A percentile compares a stretch with the other conserved stretches of the same genome.
Evolutionary conservation across 2,329 filamentous ascomycete species (phyloP).

Genomic region (Fusarium sp.): DNA sequence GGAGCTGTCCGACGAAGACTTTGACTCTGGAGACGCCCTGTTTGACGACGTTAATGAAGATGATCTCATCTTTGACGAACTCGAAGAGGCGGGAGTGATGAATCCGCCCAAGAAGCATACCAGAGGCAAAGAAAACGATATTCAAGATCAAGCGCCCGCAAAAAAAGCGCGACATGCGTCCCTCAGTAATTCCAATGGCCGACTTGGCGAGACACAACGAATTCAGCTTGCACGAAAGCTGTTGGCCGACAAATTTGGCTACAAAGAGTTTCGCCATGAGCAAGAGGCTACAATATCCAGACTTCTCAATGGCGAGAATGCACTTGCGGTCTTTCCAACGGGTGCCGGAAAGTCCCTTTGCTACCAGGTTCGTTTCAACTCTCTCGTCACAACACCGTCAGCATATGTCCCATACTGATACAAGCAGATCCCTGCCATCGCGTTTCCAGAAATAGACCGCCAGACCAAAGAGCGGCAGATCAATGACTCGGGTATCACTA

Average conservation of each 20-base stretch:
- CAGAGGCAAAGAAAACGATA: neutral
- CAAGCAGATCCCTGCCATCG: slow-evolving; percentile 57
- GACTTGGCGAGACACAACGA: neutral
- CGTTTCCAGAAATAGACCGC: slow-evolving; percentile 56
- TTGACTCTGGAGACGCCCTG: slow-evolving; percentile 43
- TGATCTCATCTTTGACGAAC: slow-evolving; percentile 33
- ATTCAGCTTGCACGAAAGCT: slow-evolving; percentile 41
- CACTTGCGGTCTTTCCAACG: slow-evolving; percentile 57
- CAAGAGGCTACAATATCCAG: slow-evolving; percentile 54
- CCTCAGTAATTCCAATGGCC: neutral
- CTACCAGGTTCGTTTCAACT: slow-evolving; percentile 51
- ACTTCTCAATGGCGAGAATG: slow-evolving; percentile 52
- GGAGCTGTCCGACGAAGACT: slow-evolving; percentile 32
- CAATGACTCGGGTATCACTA: slow-evolving; percentile 58
- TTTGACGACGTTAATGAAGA: slow-evolving; percentile 36
- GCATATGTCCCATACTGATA: neutral
- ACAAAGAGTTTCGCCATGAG: slow-evolving; percentile 54
- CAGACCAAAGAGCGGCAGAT: slow-evolving; percentile 37
- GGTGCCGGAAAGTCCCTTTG: slow-evolving; percentile 61
- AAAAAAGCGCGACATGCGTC: slow-evolving; percentile 25
- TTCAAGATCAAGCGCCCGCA: neutral
- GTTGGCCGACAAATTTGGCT: slow-evolving; percentile 52
- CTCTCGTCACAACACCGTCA: neutral
- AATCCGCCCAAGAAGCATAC: slow-evolving; percentile 15
- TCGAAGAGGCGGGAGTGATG: slow-evolving; percentile 28